Percentiles rank a stretch among this genome's conserved stretches.
Evolutionary conservation across 495 filamentous ascomycete species (phyloP).

Genomic region (Hyaloscypha finlandica): DNA sequence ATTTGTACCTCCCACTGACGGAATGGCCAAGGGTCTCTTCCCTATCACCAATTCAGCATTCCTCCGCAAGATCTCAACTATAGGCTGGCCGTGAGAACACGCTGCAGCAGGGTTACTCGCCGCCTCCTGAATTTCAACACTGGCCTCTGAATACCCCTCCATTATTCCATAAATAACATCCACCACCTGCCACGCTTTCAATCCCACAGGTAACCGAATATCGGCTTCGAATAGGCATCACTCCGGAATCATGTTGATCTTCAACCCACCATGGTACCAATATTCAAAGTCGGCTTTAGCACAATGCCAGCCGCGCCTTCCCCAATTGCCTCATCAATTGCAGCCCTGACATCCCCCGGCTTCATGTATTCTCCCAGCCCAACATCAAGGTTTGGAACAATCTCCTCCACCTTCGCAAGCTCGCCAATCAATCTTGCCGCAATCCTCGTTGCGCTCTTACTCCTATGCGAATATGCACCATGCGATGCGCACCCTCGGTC

Average conservation of each 20-base stretch:
- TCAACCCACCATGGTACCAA: constrained; percentile 18
- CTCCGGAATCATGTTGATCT: constrained; percentile 24
- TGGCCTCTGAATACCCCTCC: constrained; percentile 12
- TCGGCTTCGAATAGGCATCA: constrained; percentile 18
- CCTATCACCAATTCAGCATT: constrained; percentile 7
- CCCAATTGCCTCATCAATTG: constrained; percentile 19
- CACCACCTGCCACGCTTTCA: constrained; percentile 7
- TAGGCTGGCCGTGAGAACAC: constrained; percentile 17
- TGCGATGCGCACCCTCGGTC: constrained; percentile 20
- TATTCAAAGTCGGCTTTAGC: constrained; percentile 17
- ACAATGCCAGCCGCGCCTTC: constrained; percentile 14
- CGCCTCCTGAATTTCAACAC: constrained; percentile 13
- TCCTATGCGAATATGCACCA: constrained; percentile 19
- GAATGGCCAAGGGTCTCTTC: constrained; percentile 16
- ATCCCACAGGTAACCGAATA: constrained; percentile 16
- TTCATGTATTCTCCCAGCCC: constrained; percentile 18
- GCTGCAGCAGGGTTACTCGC: constrained; percentile 22
- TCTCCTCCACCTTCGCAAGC: constrained; percentile 11
- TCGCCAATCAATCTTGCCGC: constrained; percentile 15
- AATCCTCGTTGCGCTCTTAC: constrained; percentile 18
- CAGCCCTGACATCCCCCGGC: constrained; percentile 9
- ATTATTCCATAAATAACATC: constrained; percentile 5
- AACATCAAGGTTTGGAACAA: constrained; percentile 1
- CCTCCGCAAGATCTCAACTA: constrained; percentile 14
- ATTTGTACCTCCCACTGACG: constrained; percentile 19